These are phyloP conservation scores for Termitomyces sp. DNA, from an alignment of 768 basidiomycete species.

Conservation along the genomic window DNA sequence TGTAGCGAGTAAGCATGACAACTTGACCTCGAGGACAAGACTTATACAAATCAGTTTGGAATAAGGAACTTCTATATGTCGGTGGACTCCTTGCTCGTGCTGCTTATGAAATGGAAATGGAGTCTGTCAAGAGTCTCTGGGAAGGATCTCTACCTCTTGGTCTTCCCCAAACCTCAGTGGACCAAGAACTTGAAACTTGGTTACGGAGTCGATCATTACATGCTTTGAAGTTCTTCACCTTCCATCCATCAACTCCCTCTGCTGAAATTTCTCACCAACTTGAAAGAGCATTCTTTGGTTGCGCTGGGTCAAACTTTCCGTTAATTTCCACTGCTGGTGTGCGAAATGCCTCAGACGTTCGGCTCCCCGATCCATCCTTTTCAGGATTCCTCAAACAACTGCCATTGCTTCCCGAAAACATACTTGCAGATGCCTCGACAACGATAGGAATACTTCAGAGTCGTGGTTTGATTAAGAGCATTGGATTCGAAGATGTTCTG, in stretches of 20 bases:
- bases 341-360: constrained; percentile 57
- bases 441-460: constrained; percentile 60
- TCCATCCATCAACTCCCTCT: constrained; percentile 83
- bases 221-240: constrained; percentile 85
- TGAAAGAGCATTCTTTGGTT: constrained; percentile 76
- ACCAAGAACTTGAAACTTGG: constrained; percentile 41
- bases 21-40: constrained; percentile 1
- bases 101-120: constrained; percentile 83
- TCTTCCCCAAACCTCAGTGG: constrained; percentile 21
- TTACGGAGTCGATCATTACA: constrained; percentile 66
- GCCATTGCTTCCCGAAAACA: constrained; percentile 63
- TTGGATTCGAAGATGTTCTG: constrained; percentile 81
- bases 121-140: constrained; percentile 57
- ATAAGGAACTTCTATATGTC: constrained; percentile 79
- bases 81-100: constrained; percentile 79
- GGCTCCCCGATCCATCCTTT: constrained; percentile 69
- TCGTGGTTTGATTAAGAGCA: constrained; percentile 62
- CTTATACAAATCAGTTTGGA: constrained; percentile 59
- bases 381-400: constrained; percentile 72
- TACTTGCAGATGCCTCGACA: constrained; percentile 48
- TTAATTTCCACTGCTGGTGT: constrained; percentile 77
- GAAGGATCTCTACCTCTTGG: constrained; percentile 34
- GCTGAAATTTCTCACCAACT: constrained; percentile 66
- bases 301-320: constrained; percentile 50
- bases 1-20: constrained; percentile 53